phyloP scores from a whole-genome alignment of 768 basidiomycete species.

The Cyclocybe aegerita region DNA sequence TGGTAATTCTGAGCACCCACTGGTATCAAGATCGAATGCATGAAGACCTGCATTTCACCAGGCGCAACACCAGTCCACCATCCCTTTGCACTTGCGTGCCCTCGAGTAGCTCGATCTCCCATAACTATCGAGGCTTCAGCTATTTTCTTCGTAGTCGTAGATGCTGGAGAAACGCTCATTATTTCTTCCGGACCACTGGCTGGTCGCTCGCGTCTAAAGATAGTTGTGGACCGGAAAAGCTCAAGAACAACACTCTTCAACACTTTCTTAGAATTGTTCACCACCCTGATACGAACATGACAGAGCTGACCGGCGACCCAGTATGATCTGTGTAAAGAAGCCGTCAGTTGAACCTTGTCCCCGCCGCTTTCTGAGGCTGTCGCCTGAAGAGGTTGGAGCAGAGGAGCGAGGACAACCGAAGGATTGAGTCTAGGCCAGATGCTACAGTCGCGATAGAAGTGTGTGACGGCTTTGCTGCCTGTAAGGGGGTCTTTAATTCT shows the following conservation, averaged over 20 bases:
- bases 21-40: conserved; percentile 70
- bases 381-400: conserved; percentile 57
- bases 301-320: conserved; percentile 87
- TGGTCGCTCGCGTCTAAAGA: conserved; percentile 51
- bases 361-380: conserved; percentile 53
- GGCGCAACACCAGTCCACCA: conserved; percentile 87
- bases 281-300: conserved; percentile 60
- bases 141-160: conserved; percentile 61
- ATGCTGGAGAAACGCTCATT: conserved; percentile 62
- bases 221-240: conserved; percentile 63
- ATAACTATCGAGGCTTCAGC: conserved; percentile 66
- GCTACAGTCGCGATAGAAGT: conserved; percentile 84
- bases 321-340: conserved; percentile 63
- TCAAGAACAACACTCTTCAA: conserved; percentile 65
- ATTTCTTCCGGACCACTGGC: conserved; percentile 28
- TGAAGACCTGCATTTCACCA: conserved; percentile 60
- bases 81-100: conserved; percentile 77
- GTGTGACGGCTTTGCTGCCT: conserved; percentile 71
- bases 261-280: conserved; percentile 66
- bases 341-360: conserved; percentile 65
- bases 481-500: conserved; percentile 69
- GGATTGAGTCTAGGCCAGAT: conserved; percentile 78
- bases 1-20: conserved; percentile 44
- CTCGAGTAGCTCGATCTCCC: conserved; percentile 59
- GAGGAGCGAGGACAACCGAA: conserved; percentile 55